Evolutionary conservation across 2,329 filamentous ascomycete species (phyloP).

Genomic region (Paraphoma sp.): DNA sequence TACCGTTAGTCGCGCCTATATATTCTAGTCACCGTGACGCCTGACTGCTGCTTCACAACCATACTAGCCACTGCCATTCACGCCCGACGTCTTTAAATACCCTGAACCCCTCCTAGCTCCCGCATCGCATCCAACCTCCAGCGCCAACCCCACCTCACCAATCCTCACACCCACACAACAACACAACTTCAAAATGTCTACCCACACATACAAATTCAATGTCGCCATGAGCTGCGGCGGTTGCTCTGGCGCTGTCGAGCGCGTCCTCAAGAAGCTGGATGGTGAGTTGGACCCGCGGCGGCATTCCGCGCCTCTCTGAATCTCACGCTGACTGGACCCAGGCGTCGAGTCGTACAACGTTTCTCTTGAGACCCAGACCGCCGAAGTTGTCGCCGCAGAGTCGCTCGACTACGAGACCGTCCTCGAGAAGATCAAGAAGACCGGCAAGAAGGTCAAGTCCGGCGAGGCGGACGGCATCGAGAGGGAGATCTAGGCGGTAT

Average conservation of each 20-base stretch:
- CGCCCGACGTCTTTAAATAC: conserved; percentile 1
- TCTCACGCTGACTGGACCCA: conserved; percentile 48
- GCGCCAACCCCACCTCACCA: conserved; percentile 4
- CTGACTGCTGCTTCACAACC: conserved; percentile 9
- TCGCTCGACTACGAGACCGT: conserved; percentile 79
- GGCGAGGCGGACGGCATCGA: conserved; percentile 70
- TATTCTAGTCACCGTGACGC: conserved; percentile 11
- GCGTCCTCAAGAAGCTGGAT: conserved; percentile 89
- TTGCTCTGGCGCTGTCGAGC: conserved; percentile 92
- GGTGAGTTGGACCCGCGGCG: conserved; percentile 61
- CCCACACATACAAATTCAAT: conserved; percentile 93
- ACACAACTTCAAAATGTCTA: conserved; percentile 59
- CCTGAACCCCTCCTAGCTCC: background rate
- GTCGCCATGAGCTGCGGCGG: conserved; percentile 93
- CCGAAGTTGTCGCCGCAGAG: conserved; percentile 74
- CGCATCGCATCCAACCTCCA: conserved; percentile 3
- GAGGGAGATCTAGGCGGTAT: conserved; percentile 32
- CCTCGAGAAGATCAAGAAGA: conserved; percentile 89
- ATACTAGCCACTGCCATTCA: background rate
- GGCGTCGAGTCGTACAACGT: conserved; percentile 88
- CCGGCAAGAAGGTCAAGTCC: conserved; percentile 87
- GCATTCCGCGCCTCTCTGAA: conserved; percentile 1
- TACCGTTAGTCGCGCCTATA: conserved; percentile 16
- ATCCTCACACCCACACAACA: conserved; percentile 4
- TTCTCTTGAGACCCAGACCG: conserved; percentile 84